Base-by-base conservation (phyloP, 1,284 basidiomycete genomes). In the Leccinum griseonigrum region DNA sequence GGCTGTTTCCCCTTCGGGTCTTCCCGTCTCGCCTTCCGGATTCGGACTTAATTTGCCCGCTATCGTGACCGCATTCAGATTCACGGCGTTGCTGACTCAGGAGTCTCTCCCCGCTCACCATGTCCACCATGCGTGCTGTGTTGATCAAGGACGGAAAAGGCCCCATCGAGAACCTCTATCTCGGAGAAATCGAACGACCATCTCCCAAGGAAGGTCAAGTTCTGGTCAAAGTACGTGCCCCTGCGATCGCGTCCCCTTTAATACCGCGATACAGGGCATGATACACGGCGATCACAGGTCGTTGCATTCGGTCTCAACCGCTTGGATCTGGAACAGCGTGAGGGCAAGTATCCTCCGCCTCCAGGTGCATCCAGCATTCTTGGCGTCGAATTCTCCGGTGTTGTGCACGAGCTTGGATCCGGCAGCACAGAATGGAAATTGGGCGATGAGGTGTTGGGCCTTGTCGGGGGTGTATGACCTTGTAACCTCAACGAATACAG, bases 321-420 rank as follows among this genome's bases (percentile, higher is more conserved):
- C 28, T 91, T 95, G 93, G 95, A 97, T 73, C 82, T 95, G 54
- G 64, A 75, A 46, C 95, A 95, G 75, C 83, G 89, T 9, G 83
- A 91, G 71, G 93, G 94, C 7, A 75, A 77, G 51, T 96, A 96
- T 72, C 89, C 94, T 2, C 74, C 87, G 3, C 96, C 95, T 9
- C 83, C 90, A 14, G 92, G 90, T 56, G 84, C 88, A 14, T 88
- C 90, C 16, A 75, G 81, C 8, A 90, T 97, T 71, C 82, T 98
- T 29, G 95, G 97, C 8, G 94, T 98, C 59, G 96, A 98, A 76
- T 98, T 97, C 75, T 87, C 92, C 18, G 94, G 95, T 3, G 76
- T 74, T 2, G 81, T 97, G 61, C 79, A 81, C 40, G 80, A 86
- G 63, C 67, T 90, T 13, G 91, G 87, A 1, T 73, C 81, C 22